Evolutionary conservation across 257 asterid genomes (phyloP).

Genomic region (Ballota nigra): DNA sequence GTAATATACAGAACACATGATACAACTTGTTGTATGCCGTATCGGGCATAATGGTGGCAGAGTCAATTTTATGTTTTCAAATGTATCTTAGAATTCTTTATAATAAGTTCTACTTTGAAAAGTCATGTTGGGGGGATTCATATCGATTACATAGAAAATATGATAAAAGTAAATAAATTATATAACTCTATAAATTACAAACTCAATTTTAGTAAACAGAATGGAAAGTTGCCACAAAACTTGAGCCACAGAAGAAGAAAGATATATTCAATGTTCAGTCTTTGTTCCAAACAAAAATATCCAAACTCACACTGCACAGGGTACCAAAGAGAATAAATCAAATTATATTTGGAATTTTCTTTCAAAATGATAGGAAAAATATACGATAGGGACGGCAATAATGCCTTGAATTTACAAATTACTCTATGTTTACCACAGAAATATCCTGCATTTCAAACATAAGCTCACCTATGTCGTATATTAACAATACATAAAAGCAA

Average conservation of each 20-base stretch:
- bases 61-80: not conserved
- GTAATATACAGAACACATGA: not conserved
- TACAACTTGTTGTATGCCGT: not conserved
- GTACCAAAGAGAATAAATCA: not conserved
- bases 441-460: conserved; percentile 1
- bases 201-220: not conserved
- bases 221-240: not conserved
- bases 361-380: not conserved
- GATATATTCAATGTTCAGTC: not conserved
- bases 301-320: not conserved
- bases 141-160: not conserved
- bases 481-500: not conserved
- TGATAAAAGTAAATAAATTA: not conserved
- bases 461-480: not conserved
- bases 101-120: not conserved
- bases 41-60: not conserved
- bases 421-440: not conserved
- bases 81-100: not conserved
- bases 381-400: not conserved
- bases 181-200: not conserved
- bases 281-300: not conserved
- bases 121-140: not conserved
- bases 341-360: not conserved
- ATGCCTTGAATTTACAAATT: not conserved
- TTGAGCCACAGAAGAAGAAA: not conserved